Base-by-base conservation (phyloP, 1,139 yeast species). In the Kluyveromyces sp. region DNA sequence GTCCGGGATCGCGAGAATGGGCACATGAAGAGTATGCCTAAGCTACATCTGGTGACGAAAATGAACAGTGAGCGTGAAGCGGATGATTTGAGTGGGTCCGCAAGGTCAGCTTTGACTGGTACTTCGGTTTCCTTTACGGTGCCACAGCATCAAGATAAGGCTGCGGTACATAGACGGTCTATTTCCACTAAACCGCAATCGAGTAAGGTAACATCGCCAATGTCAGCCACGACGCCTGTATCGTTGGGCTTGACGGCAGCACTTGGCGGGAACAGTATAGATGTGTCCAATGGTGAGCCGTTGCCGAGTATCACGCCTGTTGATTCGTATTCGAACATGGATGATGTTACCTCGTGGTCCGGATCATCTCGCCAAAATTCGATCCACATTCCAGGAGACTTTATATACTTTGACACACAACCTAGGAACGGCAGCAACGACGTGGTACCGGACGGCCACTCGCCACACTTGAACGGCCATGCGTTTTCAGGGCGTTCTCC, bases 101-200 rank as follows among this genome's bases (percentile, higher is more conserved):
- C 27, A 31, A 39, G 21, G 27, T 34, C 46, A 29, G 39, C 42
- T 25, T 32, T 34, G n/a, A 39, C 41, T 27, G 42, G 51, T 6
- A 49, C 59, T 4, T 58, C 60, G 15, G 64, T 60, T 1, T 60
- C 65, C 8, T 61, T 61, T 43, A 55, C 58, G 5, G 57, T 57
- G 7, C 53, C 59, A 7, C 55, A 58, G 27, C 34, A 43, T 21
- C 46, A 50, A 21, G 60, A 56, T 32, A 56, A 58, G 49, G 39
- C 27, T 25, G 51, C 50, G 8, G 55, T 62, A 2, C 65, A 62
- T 45, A 60, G 81, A 46, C 77, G 78, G 21, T 75, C 79, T 2
- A 74, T 75, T 45, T 71, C 76, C 8, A 53, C 60, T 4, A 55
- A 57, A 37, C 63, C 67, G 21, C 52, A 56, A 32, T 50, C 58